These are phyloP conservation scores for Rhododendron henanense DNA, from an alignment of 148 eudicot species.

Conservation along the genomic window DNA sequence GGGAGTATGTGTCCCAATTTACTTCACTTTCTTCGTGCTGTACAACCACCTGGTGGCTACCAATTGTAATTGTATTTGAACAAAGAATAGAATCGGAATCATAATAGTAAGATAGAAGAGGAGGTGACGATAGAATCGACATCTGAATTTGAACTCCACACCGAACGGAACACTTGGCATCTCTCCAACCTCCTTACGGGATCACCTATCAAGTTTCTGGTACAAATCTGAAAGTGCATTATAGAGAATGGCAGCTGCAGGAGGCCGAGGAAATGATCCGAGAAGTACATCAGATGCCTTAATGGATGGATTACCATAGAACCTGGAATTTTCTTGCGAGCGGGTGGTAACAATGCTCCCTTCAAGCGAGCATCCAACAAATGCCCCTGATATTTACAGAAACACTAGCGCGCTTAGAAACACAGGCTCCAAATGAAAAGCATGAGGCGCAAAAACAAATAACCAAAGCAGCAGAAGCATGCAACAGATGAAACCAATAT, in stretches of 20 bases:
- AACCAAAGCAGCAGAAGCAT: neutral
- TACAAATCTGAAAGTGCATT: constrained; percentile 13
- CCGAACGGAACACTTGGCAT: neutral
- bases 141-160: neutral
- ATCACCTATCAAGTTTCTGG: constrained; percentile 10
- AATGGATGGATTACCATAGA: constrained; percentile 11
- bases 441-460: neutral
- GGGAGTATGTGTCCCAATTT: neutral
- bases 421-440: neutral
- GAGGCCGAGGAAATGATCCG: constrained; percentile 19
- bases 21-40: neutral
- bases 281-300: constrained; percentile 20
- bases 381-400: constrained; percentile 11
- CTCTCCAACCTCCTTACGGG: neutral
- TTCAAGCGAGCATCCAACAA: constrained; percentile 19
- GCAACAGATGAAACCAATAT: neutral
- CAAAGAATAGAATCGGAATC: constrained; percentile 1
- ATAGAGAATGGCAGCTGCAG: constrained; percentile 21
- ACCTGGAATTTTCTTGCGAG: constrained; percentile 14
- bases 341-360: constrained; percentile 17
- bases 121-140: neutral
- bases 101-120: neutral
- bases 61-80: constrained; percentile 2
- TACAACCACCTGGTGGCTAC: constrained; percentile 3
- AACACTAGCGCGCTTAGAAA: neutral